Evolutionary conservation across 441 rosid genomes (phyloP), one percentile per base, ranked within the genome.

Genomic region (Adansonia madagascariensis): DNA sequence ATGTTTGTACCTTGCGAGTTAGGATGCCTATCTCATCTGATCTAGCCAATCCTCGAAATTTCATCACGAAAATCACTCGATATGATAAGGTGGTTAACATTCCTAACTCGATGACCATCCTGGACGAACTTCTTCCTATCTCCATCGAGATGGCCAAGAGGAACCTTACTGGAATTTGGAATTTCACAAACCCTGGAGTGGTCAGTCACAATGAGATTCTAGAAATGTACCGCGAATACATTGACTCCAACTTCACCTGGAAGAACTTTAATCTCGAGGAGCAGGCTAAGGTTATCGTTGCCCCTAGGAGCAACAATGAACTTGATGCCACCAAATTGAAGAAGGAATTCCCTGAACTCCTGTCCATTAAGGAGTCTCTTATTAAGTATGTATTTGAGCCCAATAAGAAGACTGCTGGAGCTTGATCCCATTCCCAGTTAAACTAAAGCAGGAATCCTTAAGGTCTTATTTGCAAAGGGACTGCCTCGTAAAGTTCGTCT

Each of bases 1-100:
- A 94, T 57, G 97, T 92, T 8, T 94, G 97, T 70, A 94, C 97
- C 0, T 74, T 94, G 77, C 90, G 97, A 10, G 97, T 92, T 14
- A 83, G 97, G 75, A 94, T 94, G 98, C 98, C 98, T 0, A 94
- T 94, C 74, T 92, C 97, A 1, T 87, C 97, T 0, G 97, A 94
- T 79, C 84, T 92, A 57, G 55, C 86, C 20, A 94, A 94, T 77
- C 94, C 98, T 8, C 92, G 98, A 43, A 92, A 94, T 85, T 94
- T 94, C 91, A 91, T 92, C 82, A 90, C 97, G 0, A 94, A 94
- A 86, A 94, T 94, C 53, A 76, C 93, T 53, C 82, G 95, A 20
- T 92, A 94, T 1, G 97, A 92, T 46, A 94, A 92, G 82, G 98
- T 94, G 0, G 98, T 94, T 31, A 78, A 92, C 82, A 94, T 94